Evolutionary conservation across 495 filamentous ascomycete genomes (phyloP), one percentile per base, ranked within the genome.

Genomic region (Penicillium pancosmium): DNA sequence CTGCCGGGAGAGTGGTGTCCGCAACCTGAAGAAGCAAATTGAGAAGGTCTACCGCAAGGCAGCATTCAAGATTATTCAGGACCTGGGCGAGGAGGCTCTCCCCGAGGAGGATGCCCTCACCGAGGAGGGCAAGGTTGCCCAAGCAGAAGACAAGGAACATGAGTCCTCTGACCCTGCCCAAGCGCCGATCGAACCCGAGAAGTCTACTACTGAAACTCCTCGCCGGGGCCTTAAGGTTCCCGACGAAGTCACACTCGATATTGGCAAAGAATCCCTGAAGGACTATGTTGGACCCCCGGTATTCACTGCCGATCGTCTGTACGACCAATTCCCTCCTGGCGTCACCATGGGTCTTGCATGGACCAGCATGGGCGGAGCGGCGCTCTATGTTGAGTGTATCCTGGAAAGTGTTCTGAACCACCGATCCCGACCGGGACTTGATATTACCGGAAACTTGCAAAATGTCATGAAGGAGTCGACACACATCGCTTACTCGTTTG

Each of bases 21-120:
- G 95, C 46, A 98, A 98, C 72, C 76, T 99, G 65, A 99, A 99
- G 82, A 98, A 99, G 80, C 93, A 98, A 69, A 99, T 99, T 61
- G 95, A 99, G 69, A 98, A 98, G 78, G 91, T 99, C 5, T 99
- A 96, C 74, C 89, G 95, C 43, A 99, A 99, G 76, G 89, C 92
- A 16, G 95, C 95, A 11, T 82, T 98, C 62, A 97, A 97, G 75
- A 98, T 99, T 64, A 91, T 99, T 27, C 90, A 92, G 69, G 94
- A 98, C 61, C 78, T 98, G 5, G 94, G 94, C 50, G 94, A 98
- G 73, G 88, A 91, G 31, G 90, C 80, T 11, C 76, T 96, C 13
- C 81, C 89, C 2, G 94, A 97, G 75, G 84, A 86, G 25, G 86
- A 90, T 60, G 94, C 91, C 15, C 69, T 97, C 49, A 97, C 93